Conservation (phyloP, 2,329 filamentous ascomycete genomes). For the Clarireedia homoeocarpa region DNA sequence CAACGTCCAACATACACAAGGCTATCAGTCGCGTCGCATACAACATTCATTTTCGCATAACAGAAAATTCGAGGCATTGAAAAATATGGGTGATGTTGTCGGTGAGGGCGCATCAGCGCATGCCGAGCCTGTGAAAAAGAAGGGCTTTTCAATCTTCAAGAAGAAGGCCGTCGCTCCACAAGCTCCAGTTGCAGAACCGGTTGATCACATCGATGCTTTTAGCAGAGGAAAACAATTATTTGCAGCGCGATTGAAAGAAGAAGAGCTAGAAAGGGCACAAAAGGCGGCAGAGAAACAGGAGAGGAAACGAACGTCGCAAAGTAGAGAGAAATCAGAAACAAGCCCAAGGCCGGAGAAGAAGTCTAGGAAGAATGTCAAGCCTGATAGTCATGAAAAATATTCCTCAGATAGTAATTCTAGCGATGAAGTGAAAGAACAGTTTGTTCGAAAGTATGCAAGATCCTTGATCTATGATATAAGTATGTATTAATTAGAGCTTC, state of each 20-base stretch:
- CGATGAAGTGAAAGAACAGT: slow-evolving; percentile 7
- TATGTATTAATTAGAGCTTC: background rate
- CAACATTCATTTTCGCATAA: background rate
- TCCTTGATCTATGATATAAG: background rate
- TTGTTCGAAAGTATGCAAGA: background rate
- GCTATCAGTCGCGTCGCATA: background rate
- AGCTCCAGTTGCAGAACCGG: slow-evolving; percentile 28
- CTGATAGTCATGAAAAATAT: slow-evolving; percentile 9
- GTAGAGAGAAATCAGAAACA: slow-evolving; percentile 18
- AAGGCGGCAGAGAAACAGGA: slow-evolving; percentile 18
- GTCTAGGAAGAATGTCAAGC: slow-evolving; percentile 12
- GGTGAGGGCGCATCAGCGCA: slow-evolving; percentile 1
- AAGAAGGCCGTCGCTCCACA: slow-evolving; percentile 40
- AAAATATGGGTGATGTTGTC: slow-evolving; percentile 6
- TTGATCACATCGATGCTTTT: slow-evolving; percentile 37
- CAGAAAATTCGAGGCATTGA: background rate
- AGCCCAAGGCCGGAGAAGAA: slow-evolving; percentile 21
- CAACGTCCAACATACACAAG: background rate
- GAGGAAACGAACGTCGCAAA: slow-evolving; percentile 19
- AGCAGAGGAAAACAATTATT: slow-evolving; percentile 40
- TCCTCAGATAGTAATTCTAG: slow-evolving; percentile 11
- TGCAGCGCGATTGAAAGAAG: slow-evolving; percentile 36
- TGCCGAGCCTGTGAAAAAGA: slow-evolving; percentile 14
- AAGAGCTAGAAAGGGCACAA: slow-evolving; percentile 31
- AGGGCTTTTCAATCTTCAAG: slow-evolving; percentile 42